phyloP scores from a whole-genome alignment of 306 rosid genomes.

The Glycine tomentella region DNA sequence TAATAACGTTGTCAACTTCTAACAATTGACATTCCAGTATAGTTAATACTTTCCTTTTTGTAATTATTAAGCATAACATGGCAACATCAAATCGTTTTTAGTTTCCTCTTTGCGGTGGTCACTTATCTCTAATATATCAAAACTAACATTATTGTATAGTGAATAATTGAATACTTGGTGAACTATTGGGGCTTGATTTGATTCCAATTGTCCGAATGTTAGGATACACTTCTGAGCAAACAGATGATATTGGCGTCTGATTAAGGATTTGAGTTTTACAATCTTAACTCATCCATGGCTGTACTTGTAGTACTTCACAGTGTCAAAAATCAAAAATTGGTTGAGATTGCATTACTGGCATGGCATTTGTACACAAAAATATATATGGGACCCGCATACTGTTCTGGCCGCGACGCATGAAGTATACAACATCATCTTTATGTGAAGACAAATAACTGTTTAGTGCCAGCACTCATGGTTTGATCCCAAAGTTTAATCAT shows the following conservation, averaged over 20 bases:
- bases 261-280: conserved; percentile 48
- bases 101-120: conserved; percentile 35
- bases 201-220: conserved; percentile 73
- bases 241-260: conserved; percentile 50
- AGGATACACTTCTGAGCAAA: conserved; percentile 58
- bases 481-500: conserved; percentile 54
- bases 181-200: conserved; percentile 56
- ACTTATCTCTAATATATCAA: conserved; percentile 48
- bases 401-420: conserved; percentile 46
- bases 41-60: conserved; percentile 4
- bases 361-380: not conserved
- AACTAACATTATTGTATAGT: conserved; percentile 48
- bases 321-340: conserved; percentile 47
- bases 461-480: conserved; percentile 48
- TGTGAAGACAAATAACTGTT: conserved; percentile 43
- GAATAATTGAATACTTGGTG: conserved; percentile 41
- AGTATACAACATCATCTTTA: conserved; percentile 39
- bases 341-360: conserved; percentile 50
- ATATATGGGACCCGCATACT: conserved; percentile 31
- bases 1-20: conserved; percentile 61
- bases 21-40: conserved; percentile 36
- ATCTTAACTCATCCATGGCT: conserved; percentile 53
- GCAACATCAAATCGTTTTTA: conserved; percentile 17
- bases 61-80: conserved; percentile 44
- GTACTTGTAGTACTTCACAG: conserved; percentile 67